Evolutionary conservation across 1,284 basidiomycete species (phyloP).

Genomic region (Moesziomyces sp.): DNA sequence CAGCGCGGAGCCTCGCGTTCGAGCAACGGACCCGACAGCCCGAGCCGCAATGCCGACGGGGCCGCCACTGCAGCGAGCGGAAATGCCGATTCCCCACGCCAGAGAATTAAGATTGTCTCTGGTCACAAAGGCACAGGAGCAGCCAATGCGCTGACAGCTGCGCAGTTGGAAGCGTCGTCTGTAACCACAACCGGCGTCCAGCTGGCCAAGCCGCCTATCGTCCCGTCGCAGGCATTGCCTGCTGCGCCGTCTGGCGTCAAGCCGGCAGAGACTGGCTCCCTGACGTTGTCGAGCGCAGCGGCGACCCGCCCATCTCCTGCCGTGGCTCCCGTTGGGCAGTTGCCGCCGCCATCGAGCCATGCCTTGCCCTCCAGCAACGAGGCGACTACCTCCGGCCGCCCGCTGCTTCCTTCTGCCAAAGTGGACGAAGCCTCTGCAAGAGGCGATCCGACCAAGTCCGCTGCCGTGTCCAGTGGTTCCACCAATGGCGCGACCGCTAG

Average conservation of each 20-base stretch:
- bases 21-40: conserved; percentile 26
- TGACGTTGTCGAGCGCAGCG: conserved; percentile 22
- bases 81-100: conserved; percentile 24
- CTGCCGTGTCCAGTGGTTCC: conserved; percentile 3
- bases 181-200: not conserved
- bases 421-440: conserved; percentile 1
- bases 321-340: conserved; percentile 10
- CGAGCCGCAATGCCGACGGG: conserved; percentile 8
- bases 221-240: conserved; percentile 29
- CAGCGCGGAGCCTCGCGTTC: conserved; percentile 3
- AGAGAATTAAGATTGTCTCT: conserved; percentile 33
- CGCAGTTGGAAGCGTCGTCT: conserved; percentile 1
- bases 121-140: conserved; percentile 9
- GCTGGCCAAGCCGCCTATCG: conserved; percentile 17
- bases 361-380: conserved; percentile 13
- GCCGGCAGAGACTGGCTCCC: conserved; percentile 32
- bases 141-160: not conserved
- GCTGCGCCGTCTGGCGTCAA: conserved; percentile 15
- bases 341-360: conserved; percentile 34
- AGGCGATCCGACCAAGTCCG: conserved; percentile 15
- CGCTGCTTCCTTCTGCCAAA: conserved; percentile 21
- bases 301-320: conserved; percentile 5
- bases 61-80: conserved; percentile 2
- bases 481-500: conserved; percentile 1
- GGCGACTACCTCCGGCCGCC: conserved; percentile 19